Evolutionary conservation across 2,329 filamentous ascomycete genomes (phyloP).

Genomic region (Grosmannia huntii): DNA sequence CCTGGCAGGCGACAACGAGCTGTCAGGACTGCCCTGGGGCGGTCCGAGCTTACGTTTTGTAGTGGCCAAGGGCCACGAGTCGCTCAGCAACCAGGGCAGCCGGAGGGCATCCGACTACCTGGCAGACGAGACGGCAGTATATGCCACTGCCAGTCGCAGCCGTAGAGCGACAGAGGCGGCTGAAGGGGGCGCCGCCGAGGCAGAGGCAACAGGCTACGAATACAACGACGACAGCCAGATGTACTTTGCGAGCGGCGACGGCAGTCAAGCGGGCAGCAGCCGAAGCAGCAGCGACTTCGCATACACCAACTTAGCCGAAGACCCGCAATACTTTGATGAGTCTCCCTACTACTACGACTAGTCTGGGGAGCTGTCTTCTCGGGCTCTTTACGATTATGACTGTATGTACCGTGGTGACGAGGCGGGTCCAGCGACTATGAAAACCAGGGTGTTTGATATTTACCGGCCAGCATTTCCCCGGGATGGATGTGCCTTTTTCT

Average conservation of each 20-base stretch:
- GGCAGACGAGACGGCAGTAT: conserved; percentile 19
- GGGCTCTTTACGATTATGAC: not conserved
- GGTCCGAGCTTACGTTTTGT: conserved; percentile 48
- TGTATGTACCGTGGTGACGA: not conserved
- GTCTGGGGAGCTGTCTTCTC: too few species aligned
- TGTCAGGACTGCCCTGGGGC: conserved; percentile 61
- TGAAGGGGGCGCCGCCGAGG: not conserved
- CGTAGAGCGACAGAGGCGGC: not conserved
- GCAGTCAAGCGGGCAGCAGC: conserved; percentile 3
- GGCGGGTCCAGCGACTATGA: not conserved
- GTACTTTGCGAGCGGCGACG: conserved; percentile 1
- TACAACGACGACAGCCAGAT: conserved; percentile 1
- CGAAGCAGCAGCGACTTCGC: conserved; percentile 9
- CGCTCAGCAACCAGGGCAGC: conserved; percentile 30
- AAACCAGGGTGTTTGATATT: not conserved
- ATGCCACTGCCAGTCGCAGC: not conserved
- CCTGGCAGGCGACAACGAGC: conserved; percentile 33
- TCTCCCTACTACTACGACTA: conserved; percentile 11
- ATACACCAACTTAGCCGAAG: not conserved
- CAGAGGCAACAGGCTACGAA: not conserved
- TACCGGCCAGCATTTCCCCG: not conserved
- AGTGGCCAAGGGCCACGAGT: conserved; percentile 36
- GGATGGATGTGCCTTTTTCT: not conserved
- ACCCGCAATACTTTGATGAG: conserved; percentile 6
- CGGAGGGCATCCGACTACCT: conserved; percentile 21